Evolutionary conservation across 176 grass and related monocot genomes (phyloP).

Genomic region (Aegilops umbellulata): DNA sequence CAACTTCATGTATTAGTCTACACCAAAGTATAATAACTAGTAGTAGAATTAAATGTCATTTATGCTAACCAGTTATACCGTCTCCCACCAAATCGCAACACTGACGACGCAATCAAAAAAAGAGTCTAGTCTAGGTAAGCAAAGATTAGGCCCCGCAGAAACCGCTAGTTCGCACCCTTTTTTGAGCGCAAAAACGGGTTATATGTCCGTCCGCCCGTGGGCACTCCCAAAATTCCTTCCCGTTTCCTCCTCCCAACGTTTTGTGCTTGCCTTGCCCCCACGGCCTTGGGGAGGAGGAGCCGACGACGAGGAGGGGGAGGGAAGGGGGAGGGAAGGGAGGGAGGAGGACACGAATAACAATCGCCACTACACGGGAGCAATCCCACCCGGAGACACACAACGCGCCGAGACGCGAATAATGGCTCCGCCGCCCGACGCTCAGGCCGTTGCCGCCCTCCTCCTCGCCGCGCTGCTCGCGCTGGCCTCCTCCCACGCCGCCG

Average conservation of each 20-base stretch:
- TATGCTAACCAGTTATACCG: too few relatives aligned
- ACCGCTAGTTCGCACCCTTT: background rate
- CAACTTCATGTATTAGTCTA: too few relatives aligned
- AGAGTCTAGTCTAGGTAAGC: too few relatives aligned
- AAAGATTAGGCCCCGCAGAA: background rate
- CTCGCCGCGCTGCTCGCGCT: background rate
- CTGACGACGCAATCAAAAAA: too few relatives aligned
- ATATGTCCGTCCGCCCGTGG: background rate
- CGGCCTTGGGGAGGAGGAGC: conserved; percentile 1
- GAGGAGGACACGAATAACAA: background rate
- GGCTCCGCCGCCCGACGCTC: conserved; percentile 4
- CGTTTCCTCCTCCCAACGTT: background rate
- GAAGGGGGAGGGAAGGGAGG: background rate
- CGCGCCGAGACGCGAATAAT: background rate
- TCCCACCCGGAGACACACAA: background rate
- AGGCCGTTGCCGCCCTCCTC: conserved; percentile 10
- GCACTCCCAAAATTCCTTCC: background rate
- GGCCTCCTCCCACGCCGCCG: background rate
- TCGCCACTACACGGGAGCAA: background rate
- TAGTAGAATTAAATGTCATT: too few relatives aligned
- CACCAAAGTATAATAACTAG: too few relatives aligned
- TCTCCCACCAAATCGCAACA: too few relatives aligned
- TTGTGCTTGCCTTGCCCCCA: background rate
- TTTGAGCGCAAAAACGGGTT: background rate
- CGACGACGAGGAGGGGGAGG: background rate